These are phyloP conservation scores for Colletotrichum viniferum DNA, from an alignment of 2,329 filamentous ascomycete species.

Conservation along the genomic window DNA sequence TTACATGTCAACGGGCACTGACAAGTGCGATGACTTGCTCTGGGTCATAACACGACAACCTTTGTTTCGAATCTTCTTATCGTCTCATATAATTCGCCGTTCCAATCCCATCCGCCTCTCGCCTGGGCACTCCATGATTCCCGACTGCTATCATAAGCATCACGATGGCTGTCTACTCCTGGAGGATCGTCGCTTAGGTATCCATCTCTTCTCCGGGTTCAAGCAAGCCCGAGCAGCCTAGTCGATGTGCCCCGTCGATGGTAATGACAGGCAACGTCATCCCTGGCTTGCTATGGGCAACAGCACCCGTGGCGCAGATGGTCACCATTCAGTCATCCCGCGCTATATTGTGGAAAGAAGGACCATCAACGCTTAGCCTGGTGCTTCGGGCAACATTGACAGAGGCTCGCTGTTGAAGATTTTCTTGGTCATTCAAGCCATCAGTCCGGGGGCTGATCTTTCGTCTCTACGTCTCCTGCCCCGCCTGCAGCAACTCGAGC, in stretches of 20 bases:
- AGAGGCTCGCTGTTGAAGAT: not conserved
- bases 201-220: not conserved
- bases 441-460: not conserved
- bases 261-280: not conserved
- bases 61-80: not conserved
- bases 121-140: not conserved
- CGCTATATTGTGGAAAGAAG: not conserved
- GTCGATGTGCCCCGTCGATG: not conserved
- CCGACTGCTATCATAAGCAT: not conserved
- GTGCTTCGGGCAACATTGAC: not conserved
- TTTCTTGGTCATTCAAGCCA: not conserved
- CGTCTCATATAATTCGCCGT: not conserved
- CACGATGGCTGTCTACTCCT: not conserved
- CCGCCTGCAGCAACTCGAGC: not conserved
- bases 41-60: not conserved
- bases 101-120: not conserved
- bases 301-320: not conserved
- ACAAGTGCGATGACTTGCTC: not conserved
- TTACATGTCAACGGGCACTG: not conserved
- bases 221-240: not conserved
- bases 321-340: not conserved
- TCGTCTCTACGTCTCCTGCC: not conserved
- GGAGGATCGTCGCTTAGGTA: not conserved
- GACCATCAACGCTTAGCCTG: not conserved
- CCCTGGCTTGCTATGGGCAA: not conserved